Evolutionary conservation across 2,329 filamentous ascomycete species (phyloP).

Genomic region (Aurifilum marmelostoma): DNA sequence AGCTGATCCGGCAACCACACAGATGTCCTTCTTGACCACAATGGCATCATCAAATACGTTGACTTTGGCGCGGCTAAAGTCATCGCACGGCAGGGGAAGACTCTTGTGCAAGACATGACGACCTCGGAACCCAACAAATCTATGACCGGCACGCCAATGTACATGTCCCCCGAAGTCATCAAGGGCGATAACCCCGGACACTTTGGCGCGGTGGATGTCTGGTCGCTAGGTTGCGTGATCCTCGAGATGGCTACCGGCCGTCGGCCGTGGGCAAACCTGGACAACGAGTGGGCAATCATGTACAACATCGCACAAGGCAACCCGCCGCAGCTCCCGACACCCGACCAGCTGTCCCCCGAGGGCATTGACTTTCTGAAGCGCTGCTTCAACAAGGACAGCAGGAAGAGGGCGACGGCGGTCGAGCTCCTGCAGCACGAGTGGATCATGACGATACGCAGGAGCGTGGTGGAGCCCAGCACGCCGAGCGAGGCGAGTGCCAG

Average conservation of each 20-base stretch:
- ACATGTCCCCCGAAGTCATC: conserved; percentile 99
- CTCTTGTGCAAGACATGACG: conserved; percentile 68
- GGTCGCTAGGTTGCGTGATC: conserved; percentile 95
- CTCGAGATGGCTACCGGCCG: conserved; percentile 96
- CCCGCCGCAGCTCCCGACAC: conserved; percentile 78
- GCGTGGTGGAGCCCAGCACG: conserved; percentile 66
- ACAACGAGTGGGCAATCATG: conserved; percentile 99
- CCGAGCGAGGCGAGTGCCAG: conserved; percentile 60
- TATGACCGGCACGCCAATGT: conserved; percentile 99
- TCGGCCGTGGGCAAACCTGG: conserved; percentile 90
- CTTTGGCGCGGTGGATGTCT: conserved; percentile 88
- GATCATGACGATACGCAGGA: conserved; percentile 69
- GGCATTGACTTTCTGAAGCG: conserved; percentile 87
- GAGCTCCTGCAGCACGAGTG: conserved; percentile 95
- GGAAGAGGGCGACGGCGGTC: conserved; percentile 76
- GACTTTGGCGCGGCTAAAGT: conserved; percentile 98
- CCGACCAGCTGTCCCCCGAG: conserved; percentile 79
- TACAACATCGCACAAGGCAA: conserved; percentile 99
- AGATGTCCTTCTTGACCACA: conserved; percentile 96
- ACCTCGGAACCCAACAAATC: conserved; percentile 75
- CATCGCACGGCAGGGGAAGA: conserved; percentile 91
- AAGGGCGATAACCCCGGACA: conserved; percentile 81
- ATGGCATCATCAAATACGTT: conserved; percentile 98
- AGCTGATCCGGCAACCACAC: conserved; percentile 27
- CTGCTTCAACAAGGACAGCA: conserved; percentile 86